Conservation (phyloP, 164 flowering plant genomes). For the Stephania yunnanensis region DNA sequence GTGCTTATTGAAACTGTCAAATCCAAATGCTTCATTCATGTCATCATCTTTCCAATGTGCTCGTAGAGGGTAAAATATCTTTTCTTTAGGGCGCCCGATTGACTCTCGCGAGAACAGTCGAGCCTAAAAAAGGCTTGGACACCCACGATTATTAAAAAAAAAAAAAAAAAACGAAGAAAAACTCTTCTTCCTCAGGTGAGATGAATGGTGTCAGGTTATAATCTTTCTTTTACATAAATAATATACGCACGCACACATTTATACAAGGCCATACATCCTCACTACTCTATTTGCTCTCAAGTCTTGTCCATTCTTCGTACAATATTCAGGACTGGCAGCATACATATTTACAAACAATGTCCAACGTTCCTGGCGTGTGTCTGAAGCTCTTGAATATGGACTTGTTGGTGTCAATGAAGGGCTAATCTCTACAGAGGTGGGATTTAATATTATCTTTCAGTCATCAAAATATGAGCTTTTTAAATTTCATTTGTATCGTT, state of each 20-base stretch:
- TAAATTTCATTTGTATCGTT: background rate
- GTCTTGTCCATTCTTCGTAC: background rate
- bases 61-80: too few relatives aligned
- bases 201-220: background rate
- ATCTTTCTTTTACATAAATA: background rate
- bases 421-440: slow-evolving; percentile 85
- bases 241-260: background rate
- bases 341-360: slow-evolving; percentile 73
- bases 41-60: too few relatives aligned
- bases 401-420: slow-evolving; percentile 97
- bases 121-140: too few relatives aligned
- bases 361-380: slow-evolving; percentile 87
- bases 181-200: background rate
- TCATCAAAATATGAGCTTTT: background rate
- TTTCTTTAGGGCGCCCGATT: too few relatives aligned
- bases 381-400: slow-evolving; percentile 97
- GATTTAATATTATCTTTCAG: slow-evolving; percentile 1
- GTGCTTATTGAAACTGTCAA: too few relatives aligned
- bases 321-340: slow-evolving; percentile 75
- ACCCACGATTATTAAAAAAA: too few relatives aligned
- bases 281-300: background rate
- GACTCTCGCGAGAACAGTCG: too few relatives aligned
- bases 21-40: too few relatives aligned
- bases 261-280: background rate
- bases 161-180: too few relatives aligned